Percentiles rank a stretch among this genome's conserved stretches.
phyloP scores from a whole-genome alignment of 2,329 filamentous ascomycete species.

The Ophiostoma pallidulum region DNA sequence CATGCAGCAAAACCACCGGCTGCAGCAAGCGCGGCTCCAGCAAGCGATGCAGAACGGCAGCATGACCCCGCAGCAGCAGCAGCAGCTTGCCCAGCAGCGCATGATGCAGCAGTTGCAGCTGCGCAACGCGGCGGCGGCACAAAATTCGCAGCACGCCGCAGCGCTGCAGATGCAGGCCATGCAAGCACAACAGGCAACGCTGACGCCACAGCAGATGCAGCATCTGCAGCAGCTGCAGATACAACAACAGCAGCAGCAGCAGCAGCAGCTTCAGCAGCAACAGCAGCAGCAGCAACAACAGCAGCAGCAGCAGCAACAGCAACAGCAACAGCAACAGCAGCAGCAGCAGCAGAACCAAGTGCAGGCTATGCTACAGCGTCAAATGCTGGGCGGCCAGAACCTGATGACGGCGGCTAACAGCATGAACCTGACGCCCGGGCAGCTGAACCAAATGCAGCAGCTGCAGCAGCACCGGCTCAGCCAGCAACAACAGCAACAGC shows the following conservation, averaged over 20 bases:
- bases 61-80: conserved; percentile 26
- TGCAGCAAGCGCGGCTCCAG: conserved; percentile 30
- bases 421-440: conserved; percentile 22
- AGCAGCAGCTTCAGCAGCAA: conserved; percentile 25
- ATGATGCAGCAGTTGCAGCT: conserved; percentile 26
- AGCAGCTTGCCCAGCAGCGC: conserved; percentile 26
- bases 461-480: conserved; percentile 19
- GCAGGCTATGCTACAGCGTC: conserved; percentile 30
- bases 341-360: conserved; percentile 21
- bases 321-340: conserved; percentile 31
- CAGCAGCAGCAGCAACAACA: conserved; percentile 23
- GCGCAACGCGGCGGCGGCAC: conserved; percentile 29
- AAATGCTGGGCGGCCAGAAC: conserved; percentile 19
- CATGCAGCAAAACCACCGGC: conserved; percentile 38
- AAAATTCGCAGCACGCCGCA: conserved; percentile 20
- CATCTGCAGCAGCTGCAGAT: conserved; percentile 20
- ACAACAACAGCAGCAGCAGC: conserved; percentile 27
- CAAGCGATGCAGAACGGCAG: conserved; percentile 27
- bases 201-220: conserved; percentile 9
- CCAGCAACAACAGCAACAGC: conserved; percentile 20
- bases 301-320: conserved; percentile 29
- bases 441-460: conserved; percentile 22
- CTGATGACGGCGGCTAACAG: conserved; percentile 19
- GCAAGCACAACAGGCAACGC: conserved; percentile 19
- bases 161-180: conserved; percentile 28